Evolutionary conservation across 2,329 filamentous ascomycete genomes (phyloP).

Genomic region (Pseudomassariella vexata): DNA sequence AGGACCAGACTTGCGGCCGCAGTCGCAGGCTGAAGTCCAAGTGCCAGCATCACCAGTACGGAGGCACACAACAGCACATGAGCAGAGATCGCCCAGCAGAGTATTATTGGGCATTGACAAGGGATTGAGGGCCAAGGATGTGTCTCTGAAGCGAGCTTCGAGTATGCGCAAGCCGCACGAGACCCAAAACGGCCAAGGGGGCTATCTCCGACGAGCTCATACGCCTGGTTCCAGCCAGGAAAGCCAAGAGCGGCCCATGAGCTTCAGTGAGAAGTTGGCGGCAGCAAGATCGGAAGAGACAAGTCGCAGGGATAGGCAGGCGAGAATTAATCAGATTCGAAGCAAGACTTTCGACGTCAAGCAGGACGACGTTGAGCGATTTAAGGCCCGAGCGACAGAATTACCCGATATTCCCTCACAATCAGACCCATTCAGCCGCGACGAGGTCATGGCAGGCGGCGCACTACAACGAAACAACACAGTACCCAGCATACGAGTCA

Average conservation of each 20-base stretch:
- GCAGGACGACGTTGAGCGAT: conserved; percentile 52
- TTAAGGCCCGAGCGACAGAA: conserved; percentile 51
- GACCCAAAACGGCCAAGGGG: conserved; percentile 20
- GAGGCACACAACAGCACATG: conserved; percentile 41
- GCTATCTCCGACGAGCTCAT: conserved; percentile 39
- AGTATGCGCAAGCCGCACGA: conserved; percentile 32
- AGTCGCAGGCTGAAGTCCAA: conserved; percentile 46
- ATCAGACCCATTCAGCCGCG: conserved; percentile 53
- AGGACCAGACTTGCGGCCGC: conserved; percentile 14
- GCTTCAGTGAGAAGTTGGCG: conserved; percentile 83
- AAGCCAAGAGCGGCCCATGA: conserved; percentile 35
- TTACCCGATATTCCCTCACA: conserved; percentile 43
- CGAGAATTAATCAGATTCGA: conserved; percentile 46
- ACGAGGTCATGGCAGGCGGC: conserved; percentile 49
- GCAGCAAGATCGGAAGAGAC: conserved; percentile 57
- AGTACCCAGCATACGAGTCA: conserved; percentile 24
- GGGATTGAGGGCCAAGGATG: conserved; percentile 70
- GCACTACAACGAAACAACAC: conserved; percentile 39
- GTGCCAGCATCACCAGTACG: conserved; percentile 72
- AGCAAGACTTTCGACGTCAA: conserved; percentile 53
- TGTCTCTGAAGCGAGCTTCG: conserved; percentile 75
- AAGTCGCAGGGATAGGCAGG: conserved; percentile 41
- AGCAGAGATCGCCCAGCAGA: conserved; percentile 70
- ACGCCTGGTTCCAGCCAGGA: conserved; percentile 26
- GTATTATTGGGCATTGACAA: conserved; percentile 86